These are phyloP conservation scores for Calocera cornea DNA, from an alignment of 768 basidiomycete species.

Conservation along the genomic window DNA sequence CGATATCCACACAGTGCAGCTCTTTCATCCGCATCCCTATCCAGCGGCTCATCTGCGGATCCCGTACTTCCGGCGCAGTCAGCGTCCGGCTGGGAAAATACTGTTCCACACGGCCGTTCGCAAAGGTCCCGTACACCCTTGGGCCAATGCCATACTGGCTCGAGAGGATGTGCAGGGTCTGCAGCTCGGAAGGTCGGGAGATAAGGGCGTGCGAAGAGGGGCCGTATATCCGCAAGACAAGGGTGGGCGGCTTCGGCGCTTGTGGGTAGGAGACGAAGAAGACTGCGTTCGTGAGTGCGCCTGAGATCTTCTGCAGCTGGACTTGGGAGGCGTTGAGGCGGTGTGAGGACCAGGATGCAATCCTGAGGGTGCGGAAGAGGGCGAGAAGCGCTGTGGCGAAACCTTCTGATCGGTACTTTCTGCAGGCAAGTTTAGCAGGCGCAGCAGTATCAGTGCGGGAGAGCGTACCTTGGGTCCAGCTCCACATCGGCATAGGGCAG, in stretches of 20 bases:
- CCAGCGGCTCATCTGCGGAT: constrained; percentile 62
- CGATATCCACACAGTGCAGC: constrained; percentile 81
- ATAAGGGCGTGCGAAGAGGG: constrained; percentile 75
- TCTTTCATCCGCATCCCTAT: constrained; percentile 94
- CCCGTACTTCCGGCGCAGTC: constrained; percentile 61
- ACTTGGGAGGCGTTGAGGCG: constrained; percentile 26
- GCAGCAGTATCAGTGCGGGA: background rate
- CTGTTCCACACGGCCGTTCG: constrained; percentile 90
- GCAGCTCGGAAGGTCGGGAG: constrained; percentile 73
- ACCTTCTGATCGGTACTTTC: background rate
- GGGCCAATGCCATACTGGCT: constrained; percentile 82
- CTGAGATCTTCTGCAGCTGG: constrained; percentile 68
- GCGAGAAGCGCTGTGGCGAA: background rate
- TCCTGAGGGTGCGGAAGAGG: background rate
- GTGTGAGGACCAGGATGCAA: constrained; percentile 24
- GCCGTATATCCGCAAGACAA: constrained; percentile 88
- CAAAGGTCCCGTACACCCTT: constrained; percentile 84
- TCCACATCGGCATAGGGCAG: background rate
- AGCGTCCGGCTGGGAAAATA: constrained; percentile 83
- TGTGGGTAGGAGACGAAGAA: constrained; percentile 79
- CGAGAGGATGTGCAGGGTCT: constrained; percentile 78
- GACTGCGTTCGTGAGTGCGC: constrained; percentile 88
- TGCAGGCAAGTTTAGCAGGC: background rate
- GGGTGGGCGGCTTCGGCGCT: constrained; percentile 33
- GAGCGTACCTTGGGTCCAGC: background rate